These are phyloP conservation scores for Elsinoe australis DNA, from an alignment of 2,329 filamentous ascomycete species.

Conservation along the genomic window DNA sequence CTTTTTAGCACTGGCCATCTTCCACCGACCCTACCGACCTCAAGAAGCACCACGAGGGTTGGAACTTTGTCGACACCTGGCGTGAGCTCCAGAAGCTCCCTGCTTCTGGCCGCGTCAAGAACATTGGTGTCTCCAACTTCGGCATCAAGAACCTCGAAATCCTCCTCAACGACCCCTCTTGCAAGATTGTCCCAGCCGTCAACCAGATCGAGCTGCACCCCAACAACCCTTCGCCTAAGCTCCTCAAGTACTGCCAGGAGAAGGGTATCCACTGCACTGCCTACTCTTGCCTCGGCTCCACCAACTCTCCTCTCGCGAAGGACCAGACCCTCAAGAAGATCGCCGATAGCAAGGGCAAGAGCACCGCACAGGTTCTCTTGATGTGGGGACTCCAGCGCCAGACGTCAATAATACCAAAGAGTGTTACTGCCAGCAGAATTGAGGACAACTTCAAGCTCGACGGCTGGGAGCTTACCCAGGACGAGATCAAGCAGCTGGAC, in stretches of 20 bases:
- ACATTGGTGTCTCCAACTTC: slow-evolving; percentile 71
- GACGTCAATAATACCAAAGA: slow-evolving; percentile 81
- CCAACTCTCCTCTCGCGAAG: slow-evolving; percentile 60
- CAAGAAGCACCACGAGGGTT: slow-evolving; percentile 64
- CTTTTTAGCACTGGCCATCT: slow-evolving; percentile 49
- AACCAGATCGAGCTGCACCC: slow-evolving; percentile 81
- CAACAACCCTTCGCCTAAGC: slow-evolving; percentile 60
- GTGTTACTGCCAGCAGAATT: slow-evolving; percentile 64
- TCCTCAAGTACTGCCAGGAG: slow-evolving; percentile 51
- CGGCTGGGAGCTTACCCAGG: slow-evolving; percentile 63
- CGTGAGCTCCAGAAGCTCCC: slow-evolving; percentile 38
- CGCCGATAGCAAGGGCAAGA: slow-evolving; percentile 51
- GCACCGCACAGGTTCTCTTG: slow-evolving; percentile 67
- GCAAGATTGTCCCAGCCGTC: slow-evolving; percentile 57
- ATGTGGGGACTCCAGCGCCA: slow-evolving; percentile 75
- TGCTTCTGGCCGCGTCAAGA: slow-evolving; percentile 56
- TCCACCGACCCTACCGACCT: slow-evolving; percentile 54
- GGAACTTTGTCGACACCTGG: slow-evolving; percentile 69
- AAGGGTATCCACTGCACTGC: slow-evolving; percentile 70
- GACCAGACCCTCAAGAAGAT: slow-evolving; percentile 56
- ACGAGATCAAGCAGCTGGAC: slow-evolving; percentile 63
- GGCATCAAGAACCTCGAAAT: slow-evolving; percentile 72
- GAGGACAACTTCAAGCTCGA: slow-evolving; percentile 62
- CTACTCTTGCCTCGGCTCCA: slow-evolving; percentile 61
- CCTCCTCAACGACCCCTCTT: slow-evolving; percentile 52